A percentile compares a stretch with the other conserved stretches of the same genome.
phyloP scores from a whole-genome alignment of 2,329 filamentous ascomycete genomes.

The Thelonectria olida region DNA sequence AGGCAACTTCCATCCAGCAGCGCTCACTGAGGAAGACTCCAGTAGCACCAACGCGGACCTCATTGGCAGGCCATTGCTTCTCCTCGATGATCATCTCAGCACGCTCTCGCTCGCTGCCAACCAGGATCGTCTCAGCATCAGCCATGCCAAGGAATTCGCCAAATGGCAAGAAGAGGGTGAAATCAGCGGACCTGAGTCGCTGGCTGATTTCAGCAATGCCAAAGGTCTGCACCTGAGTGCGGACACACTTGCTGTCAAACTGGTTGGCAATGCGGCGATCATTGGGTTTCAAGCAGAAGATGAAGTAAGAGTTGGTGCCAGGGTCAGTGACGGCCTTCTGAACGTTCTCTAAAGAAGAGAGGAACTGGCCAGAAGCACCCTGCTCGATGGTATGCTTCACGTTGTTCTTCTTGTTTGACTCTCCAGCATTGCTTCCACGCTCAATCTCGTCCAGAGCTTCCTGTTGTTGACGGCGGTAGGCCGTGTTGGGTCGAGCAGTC shows the following conservation, averaged over 20 bases:
- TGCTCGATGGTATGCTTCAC: conserved; percentile 68
- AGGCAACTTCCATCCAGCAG: conserved; percentile 92
- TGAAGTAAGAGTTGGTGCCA: conserved; percentile 92
- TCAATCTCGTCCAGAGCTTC: conserved; percentile 59
- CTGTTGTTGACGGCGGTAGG: conserved; percentile 50
- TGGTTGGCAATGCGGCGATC: conserved; percentile 97
- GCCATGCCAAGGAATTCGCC: conserved; percentile 92
- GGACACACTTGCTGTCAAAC: conserved; percentile 98
- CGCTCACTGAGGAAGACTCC: conserved; percentile 95
- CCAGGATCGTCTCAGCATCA: conserved; percentile 83
- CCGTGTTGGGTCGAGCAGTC: conserved; percentile 44
- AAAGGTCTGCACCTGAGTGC: conserved; percentile 92
- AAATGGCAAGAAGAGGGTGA: conserved; percentile 94
- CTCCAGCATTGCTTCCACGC: conserved; percentile 58
- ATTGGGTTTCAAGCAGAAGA: conserved; percentile 97
- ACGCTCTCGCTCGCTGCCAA: conserved; percentile 93
- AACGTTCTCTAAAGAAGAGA: conserved; percentile 89
- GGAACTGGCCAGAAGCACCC: conserved; percentile 91
- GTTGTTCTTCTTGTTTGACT: conserved; percentile 51
- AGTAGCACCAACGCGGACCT: conserved; percentile 89
- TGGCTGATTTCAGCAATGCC: conserved; percentile 98
- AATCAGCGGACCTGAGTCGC: conserved; percentile 89
- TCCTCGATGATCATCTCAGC: conserved; percentile 91
- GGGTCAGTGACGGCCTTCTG: conserved; percentile 84
- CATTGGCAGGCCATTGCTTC: conserved; percentile 90